These are phyloP conservation scores for Epichloe sp. DNA, from an alignment of 2,329 filamentous ascomycete species.

Conservation along the genomic window DNA sequence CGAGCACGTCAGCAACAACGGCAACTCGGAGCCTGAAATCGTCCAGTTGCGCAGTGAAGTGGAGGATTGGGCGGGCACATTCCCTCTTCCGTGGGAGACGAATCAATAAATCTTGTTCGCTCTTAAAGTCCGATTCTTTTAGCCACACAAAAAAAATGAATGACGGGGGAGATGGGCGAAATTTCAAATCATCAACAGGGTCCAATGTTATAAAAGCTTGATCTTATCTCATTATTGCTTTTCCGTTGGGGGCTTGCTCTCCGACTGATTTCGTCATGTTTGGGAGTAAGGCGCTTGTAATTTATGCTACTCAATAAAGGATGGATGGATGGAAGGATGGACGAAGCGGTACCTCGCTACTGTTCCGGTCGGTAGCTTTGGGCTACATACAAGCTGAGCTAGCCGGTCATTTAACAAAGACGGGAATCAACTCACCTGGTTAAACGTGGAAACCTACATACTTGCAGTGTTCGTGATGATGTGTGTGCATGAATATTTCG, in stretches of 20 bases:
- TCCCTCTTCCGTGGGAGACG: conserved; percentile 54
- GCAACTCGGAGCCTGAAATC: conserved; percentile 56
- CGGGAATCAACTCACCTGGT: conserved; percentile 7
- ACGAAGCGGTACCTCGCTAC: neutral
- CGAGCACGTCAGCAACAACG: conserved; percentile 53
- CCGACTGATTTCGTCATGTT: neutral
- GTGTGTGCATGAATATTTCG: no score
- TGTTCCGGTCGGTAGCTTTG: no score
- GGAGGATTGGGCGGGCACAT: conserved; percentile 66
- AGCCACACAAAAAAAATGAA: neutral
- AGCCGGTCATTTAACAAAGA: neutral
- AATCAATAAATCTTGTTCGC: conserved; percentile 11
- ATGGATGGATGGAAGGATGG: neutral
- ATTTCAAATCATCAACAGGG: no score
- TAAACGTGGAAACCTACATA: neutral
- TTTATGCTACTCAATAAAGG: conserved; percentile 4
- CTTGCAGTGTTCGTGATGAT: neutral
- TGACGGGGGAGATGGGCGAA: no score
- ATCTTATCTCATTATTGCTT: neutral
- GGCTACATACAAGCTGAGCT: no score
- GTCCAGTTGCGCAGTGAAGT: conserved; percentile 61
- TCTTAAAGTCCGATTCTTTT: no score
- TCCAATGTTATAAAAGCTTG: no score
- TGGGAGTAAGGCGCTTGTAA: conserved; percentile 2
- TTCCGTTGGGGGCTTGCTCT: neutral